Evolutionary conservation across 805 yeast species (phyloP).

Genomic region (Starmera quercuum): DNA sequence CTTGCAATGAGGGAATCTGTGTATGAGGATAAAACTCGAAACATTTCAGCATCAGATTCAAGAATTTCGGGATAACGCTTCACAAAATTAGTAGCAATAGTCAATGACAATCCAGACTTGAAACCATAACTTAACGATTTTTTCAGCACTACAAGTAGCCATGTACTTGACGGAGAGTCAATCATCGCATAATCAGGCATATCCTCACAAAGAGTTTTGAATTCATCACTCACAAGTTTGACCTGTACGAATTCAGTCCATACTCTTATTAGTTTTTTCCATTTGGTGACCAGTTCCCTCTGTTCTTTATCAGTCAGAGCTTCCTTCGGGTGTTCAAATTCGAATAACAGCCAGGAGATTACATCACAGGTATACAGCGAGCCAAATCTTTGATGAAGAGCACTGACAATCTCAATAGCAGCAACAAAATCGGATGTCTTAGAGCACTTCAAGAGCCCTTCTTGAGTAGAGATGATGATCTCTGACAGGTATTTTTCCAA

Average conservation of each 20-base stretch:
- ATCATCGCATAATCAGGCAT: slow-evolving; percentile 37
- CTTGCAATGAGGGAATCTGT: slow-evolving; percentile 33
- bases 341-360: slow-evolving; percentile 32
- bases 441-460: slow-evolving; percentile 46
- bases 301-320: slow-evolving; percentile 35
- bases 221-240: slow-evolving; percentile 41
- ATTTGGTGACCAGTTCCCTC: slow-evolving; percentile 28
- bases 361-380: slow-evolving; percentile 42
- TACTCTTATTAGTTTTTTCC: slow-evolving; percentile 41
- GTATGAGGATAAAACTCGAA: slow-evolving; percentile 31
- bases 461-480: slow-evolving; percentile 51
- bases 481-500: slow-evolving; percentile 73
- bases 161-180: slow-evolving; percentile 27
- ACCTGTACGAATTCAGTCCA: slow-evolving; percentile 50
- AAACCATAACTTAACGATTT: slow-evolving; percentile 37
- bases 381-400: slow-evolving; percentile 70
- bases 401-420: slow-evolving; percentile 59
- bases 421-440: slow-evolving; percentile 54
- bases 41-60: slow-evolving; percentile 19
- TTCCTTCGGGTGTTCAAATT: slow-evolving; percentile 27
- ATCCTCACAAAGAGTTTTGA: slow-evolving; percentile 28
- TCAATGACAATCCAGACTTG: slow-evolving; percentile 24
- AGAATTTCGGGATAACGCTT: slow-evolving; percentile 36
- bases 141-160: slow-evolving; percentile 35
- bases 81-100: slow-evolving; percentile 39